Base-by-base conservation (phyloP, 176 grass and related monocot genomes). In the Eremochloa ophiuroides region DNA sequence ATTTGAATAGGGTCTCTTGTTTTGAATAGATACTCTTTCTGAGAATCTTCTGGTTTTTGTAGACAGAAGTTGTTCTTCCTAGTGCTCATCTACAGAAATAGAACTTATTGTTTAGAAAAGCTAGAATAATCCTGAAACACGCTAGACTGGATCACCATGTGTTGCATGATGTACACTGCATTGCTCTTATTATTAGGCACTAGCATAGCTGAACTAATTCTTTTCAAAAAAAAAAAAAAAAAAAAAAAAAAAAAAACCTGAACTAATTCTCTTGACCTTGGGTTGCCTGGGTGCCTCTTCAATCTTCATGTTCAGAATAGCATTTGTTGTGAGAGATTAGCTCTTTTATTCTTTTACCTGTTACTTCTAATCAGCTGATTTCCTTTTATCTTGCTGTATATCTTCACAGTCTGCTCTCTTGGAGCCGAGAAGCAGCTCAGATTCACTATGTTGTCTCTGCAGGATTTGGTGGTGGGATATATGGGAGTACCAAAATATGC, bases 401-500 rank as follows among this genome's bases (percentile, higher is more conserved):
- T 67, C 27, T 31, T 18, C 60, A 35, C 15, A n/a, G 26, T 46
- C 53, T 79, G 42, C 6, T 60, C 6, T 16, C 13, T 33, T 60
- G 29, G 8, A 37, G 44, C 8, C 8, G 4, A 62, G 23, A 69
- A 74, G 25, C 13, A 71, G 31, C n/a, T 26, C 18, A 8, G 20
- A 75, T 10, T 43, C 15, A 58, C 27, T 6, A 58, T 20, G 29
- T 23, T 61, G n/a, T 62, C 25, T 87, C 62, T 89, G 79, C 81
- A 98, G 95, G 95, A 98, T 87, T 93, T 98, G 40, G 95, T 98
- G 35, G 95, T 98, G 71, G 95, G 95, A 12, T 97, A 97, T 72
- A 98, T 98, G 95, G 90, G 92, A 30, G 95, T 98, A 64, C 95
- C 95, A 47, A 98, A 98, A 78, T 98, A 93, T 74, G 35, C 92